Evolutionary conservation across 2,329 filamentous ascomycete genomes (phyloP), one percentile per base, ranked within the genome.

Genomic region (Ramularia endophylla): DNA sequence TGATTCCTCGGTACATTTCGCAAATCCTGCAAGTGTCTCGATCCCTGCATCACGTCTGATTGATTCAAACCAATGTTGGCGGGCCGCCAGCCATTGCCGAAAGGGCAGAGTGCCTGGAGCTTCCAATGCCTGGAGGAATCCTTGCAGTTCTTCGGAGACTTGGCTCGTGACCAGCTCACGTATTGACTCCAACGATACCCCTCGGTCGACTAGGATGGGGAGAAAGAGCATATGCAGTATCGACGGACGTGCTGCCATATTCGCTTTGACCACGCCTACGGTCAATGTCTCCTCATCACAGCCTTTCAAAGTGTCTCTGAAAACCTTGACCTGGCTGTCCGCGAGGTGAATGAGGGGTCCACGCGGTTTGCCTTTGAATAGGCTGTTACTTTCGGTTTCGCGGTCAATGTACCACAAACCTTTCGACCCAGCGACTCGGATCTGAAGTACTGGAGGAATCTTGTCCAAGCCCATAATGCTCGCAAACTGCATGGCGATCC

Each of bases 401-500:
- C 8, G 40, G 16, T 9, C 34, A 22, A 82, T 61, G 34, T 83
- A 71, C 85, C 84, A 89, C 50, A 89, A 69, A 0, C 85, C 86
- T 59, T 90, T 90, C 0, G 82, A 82, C 13, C 81, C 77, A 8
- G 78, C 82, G 27, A 89, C 74, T 0, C 86, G 75, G 1, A 70
- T 84, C 59, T 90, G 85, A 33, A 82, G 80, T 0, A 73, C 80
- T 25, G 76, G 75, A 0, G 83, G 83, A 0, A 76, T 58, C n/a
- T 74, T 69, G 0, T 58, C 51, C 0, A 82, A 61, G 0, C 72
- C 73, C 7, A 84, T 67, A 0, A 47, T 46, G 1, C 68, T 56
- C 18, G 73, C 70, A 4, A 87, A 69, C 30, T 66, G 65, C 1
- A 62, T 57, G 0, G 77, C 80, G 2, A 85, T 71, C 1, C 67